A percentile compares a stretch with the other conserved stretches of the same genome.
These are phyloP conservation scores for Saturnispora sekii DNA, from an alignment of 805 yeast genomes.

Conservation along the genomic window DNA sequence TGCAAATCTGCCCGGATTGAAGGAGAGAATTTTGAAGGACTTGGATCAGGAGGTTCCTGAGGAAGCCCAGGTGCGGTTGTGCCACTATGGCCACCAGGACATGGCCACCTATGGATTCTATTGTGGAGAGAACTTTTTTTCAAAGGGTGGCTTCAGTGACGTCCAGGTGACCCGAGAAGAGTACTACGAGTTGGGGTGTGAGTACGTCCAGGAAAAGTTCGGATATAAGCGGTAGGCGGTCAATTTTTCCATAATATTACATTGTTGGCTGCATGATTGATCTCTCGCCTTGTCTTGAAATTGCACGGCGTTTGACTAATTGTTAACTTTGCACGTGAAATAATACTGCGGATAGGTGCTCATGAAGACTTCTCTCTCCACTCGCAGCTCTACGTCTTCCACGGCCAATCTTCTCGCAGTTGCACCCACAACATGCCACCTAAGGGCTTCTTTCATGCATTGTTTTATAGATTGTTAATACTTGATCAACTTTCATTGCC, in stretches of 20 bases:
- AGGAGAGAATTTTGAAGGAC: slow-evolving; percentile 49
- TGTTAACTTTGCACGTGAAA: too few relatives aligned
- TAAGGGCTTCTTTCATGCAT: too few relatives aligned
- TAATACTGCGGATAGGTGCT: too few relatives aligned
- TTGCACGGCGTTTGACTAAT: too few relatives aligned
- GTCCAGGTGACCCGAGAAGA: slow-evolving; percentile 67
- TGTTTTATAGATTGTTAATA: too few relatives aligned
- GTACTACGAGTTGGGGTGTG: slow-evolving; percentile 75
- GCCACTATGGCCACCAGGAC: slow-evolving; percentile 23
- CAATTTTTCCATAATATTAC: not conserved
- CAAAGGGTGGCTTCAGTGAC: slow-evolving; percentile 35
- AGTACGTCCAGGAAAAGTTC: slow-evolving; percentile 27
- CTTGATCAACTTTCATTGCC: too few relatives aligned
- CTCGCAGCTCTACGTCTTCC: too few relatives aligned
- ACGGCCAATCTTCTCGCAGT: too few relatives aligned
- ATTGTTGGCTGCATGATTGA: too few relatives aligned
- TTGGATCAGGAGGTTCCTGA: slow-evolving; percentile 60
- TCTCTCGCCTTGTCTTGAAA: too few relatives aligned
- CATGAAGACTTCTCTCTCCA: too few relatives aligned
- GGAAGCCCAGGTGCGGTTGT: slow-evolving; percentile 54
- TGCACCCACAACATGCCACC: too few relatives aligned
- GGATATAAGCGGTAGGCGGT: slow-evolving; percentile 16
- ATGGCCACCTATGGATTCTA: slow-evolving; percentile 41
- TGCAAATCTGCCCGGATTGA: slow-evolving; percentile 58
- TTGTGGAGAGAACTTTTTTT: slow-evolving; percentile 42